Percentiles rank a stretch among this genome's conserved stretches.
phyloP scores from a whole-genome alignment of 805 yeast species.

The Suhomyces sp. region DNA sequence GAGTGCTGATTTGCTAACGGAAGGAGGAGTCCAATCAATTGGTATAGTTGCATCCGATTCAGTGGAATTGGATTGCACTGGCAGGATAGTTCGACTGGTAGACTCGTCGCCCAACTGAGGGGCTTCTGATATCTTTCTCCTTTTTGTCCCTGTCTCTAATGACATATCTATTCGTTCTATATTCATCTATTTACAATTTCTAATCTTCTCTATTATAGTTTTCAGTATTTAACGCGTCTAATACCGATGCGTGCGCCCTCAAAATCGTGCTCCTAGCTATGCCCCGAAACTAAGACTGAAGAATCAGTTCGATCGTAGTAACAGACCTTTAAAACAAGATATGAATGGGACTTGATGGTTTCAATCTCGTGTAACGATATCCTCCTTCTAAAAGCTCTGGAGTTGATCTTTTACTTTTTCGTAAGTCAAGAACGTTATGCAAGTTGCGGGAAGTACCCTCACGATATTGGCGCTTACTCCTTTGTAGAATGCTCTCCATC shows the following conservation, averaged over 20 bases:
- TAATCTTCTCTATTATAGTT: not conserved
- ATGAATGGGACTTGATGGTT: not conserved
- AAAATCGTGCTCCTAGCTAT: not conserved
- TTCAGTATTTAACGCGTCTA: not conserved
- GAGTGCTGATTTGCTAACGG: constrained; percentile 25
- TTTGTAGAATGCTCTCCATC: constrained; percentile 66
- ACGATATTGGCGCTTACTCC: constrained; percentile 77
- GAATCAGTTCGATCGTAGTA: no score
- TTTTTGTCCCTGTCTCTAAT: not conserved
- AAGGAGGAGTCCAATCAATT: constrained; percentile 31
- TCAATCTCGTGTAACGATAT: not conserved
- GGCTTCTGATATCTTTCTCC: not conserved
- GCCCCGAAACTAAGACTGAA: no score
- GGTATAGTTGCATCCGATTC: not conserved
- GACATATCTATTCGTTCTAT: not conserved
- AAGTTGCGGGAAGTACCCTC: constrained; percentile 89
- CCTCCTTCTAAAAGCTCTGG: not conserved
- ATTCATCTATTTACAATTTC: not conserved
- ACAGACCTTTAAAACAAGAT: not conserved
- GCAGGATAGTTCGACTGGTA: not conserved
- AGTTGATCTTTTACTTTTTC: constrained; percentile 47
- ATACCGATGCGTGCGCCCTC: not conserved
- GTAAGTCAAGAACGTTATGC: constrained; percentile 83
- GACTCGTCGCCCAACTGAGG: not conserved
- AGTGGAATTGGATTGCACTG: not conserved